A percentile compares a stretch with the other conserved stretches of the same genome.
phyloP scores from a whole-genome alignment of 208 protist genomes.

The Acanthamoeba sp. region DNA sequence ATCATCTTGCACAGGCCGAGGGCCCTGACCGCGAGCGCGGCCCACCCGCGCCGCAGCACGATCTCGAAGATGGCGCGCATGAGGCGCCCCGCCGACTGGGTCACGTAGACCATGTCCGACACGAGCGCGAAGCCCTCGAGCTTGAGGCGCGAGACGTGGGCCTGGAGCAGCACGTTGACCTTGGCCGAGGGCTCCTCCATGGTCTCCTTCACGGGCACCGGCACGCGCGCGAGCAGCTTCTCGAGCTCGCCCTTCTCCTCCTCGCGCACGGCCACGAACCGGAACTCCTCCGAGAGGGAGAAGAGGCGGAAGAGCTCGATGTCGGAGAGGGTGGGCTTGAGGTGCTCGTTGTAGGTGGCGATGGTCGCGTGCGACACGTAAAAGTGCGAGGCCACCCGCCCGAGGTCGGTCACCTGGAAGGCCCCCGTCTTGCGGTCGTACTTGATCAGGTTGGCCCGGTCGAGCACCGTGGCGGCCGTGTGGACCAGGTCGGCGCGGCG shows the following conservation, averaged over 20 bases:
- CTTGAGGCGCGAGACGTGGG: conserved; percentile 94
- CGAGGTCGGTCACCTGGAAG: conserved; percentile 93
- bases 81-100: conserved; percentile 95
- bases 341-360: conserved; percentile 95
- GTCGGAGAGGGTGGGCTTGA: conserved; percentile 93
- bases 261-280: conserved; percentile 94
- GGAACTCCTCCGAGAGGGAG: conserved; percentile 96
- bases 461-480: conserved; percentile 84
- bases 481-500: conserved; percentile 83
- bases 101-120: conserved; percentile 96
- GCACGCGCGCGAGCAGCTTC: conserved; percentile 86
- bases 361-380: conserved; percentile 97
- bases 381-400: conserved; percentile 97
- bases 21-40: conserved; percentile 69
- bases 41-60: conserved; percentile 91
- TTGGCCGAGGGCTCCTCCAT: conserved; percentile 90
- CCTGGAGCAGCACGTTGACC: conserved; percentile 97
- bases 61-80: conserved; percentile 98
- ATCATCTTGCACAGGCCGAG: conserved; percentile 88
- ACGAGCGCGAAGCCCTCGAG: conserved; percentile 92
- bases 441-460: conserved; percentile 88
- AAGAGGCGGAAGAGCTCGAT: conserved; percentile 95
- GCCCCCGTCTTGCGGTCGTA: conserved; percentile 78
- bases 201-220: conserved; percentile 76
- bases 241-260: conserved; percentile 97